Evolutionary conservation across 352 stramenopile genomes (phyloP), one percentile per base, ranked within the genome.

Genomic region (Phytophthora chlamydospora): DNA sequence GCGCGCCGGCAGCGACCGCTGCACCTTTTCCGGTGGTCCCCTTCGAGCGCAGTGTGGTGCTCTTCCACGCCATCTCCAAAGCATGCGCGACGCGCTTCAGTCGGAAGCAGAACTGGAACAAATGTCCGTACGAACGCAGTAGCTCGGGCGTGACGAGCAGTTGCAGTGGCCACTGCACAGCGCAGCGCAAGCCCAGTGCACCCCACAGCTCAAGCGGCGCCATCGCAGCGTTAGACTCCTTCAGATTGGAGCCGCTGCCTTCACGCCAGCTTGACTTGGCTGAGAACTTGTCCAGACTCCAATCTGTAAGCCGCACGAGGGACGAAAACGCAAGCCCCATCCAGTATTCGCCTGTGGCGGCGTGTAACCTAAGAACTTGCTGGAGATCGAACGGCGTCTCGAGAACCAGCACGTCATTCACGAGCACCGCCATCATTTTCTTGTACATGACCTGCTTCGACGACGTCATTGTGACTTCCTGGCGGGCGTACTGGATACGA

Each of bases 31-130:
- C 56, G 16, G 56, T 41, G 17, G 17, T 63, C 9, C 33, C 21
- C 24, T 75, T 80, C 2, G 58, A 68, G 10, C 77, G 76, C 29
- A 88, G 47, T 2, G 60, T 59, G 21, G 24, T 55, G 58, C 68
- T 71, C 42, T 90, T 91, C 83, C 81, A 94, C 6, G 75, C 80
- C 36, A 74, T 51, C 34, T 92, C 83, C 1, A 94, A 68, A 29
- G 78, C 85, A 44, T 90, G 69, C 0, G 80, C 69, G 11, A 90
- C 68, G 19, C 85, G 85, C 49, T 94, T 94, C 39, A 94, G 57
- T 2, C 81, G 81, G 44, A 94, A 90, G 38, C 76, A 89, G 45
- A 94, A 90, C 64, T 90, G 83, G 58, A 92, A 94, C 29, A 94
- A 46, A 12, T 86, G 71, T n/a, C 61, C 64, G 48, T 94, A 94